phyloP scores from a whole-genome alignment of 352 stramenopile species.

The Phytopythium ostracodes region DNA sequence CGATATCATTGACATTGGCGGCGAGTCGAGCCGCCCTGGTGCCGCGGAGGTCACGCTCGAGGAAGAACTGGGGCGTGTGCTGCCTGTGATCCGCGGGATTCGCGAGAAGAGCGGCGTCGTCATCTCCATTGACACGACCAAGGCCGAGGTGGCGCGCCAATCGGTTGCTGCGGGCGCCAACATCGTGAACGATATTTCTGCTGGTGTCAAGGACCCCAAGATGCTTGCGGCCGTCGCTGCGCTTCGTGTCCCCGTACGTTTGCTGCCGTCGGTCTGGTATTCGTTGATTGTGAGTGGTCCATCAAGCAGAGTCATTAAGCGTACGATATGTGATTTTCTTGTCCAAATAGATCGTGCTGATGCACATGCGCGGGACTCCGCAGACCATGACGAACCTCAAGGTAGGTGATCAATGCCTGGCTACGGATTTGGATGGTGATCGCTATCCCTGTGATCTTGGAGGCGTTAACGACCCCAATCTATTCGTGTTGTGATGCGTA shows the following conservation, averaged over 20 bases:
- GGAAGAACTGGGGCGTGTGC: slow-evolving; percentile 87
- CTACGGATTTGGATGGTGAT: neutral
- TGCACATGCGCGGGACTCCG: slow-evolving; percentile 97
- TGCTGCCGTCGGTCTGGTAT: neutral
- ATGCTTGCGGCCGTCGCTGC: slow-evolving; percentile 91
- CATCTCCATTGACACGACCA: slow-evolving; percentile 97
- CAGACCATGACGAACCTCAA: slow-evolving; percentile 93
- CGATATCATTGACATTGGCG: slow-evolving; percentile 97
- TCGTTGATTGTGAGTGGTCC: neutral
- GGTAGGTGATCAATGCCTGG: slow-evolving; percentile 17
- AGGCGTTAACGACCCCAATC: neutral
- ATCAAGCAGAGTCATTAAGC: neutral
- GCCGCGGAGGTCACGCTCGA: slow-evolving; percentile 82
- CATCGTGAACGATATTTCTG: slow-evolving; percentile 98
- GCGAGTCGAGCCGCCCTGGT: slow-evolving; percentile 98
- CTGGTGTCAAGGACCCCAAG: slow-evolving; percentile 84
- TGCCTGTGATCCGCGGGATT: slow-evolving; percentile 94
- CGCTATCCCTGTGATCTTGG: neutral
- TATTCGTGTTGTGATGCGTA: slow-evolving; percentile 14
- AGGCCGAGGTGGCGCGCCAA: slow-evolving; percentile 85
- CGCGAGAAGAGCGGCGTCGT: slow-evolving; percentile 62
- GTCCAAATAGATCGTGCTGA: slow-evolving; percentile 86
- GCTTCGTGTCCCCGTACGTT: slow-evolving; percentile 70
- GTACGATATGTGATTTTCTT: neutral
- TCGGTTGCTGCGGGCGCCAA: slow-evolving; percentile 93